These are phyloP conservation scores for Samsoniella hepiali DNA, from an alignment of 2,329 filamentous ascomycete genomes.

Conservation along the genomic window DNA sequence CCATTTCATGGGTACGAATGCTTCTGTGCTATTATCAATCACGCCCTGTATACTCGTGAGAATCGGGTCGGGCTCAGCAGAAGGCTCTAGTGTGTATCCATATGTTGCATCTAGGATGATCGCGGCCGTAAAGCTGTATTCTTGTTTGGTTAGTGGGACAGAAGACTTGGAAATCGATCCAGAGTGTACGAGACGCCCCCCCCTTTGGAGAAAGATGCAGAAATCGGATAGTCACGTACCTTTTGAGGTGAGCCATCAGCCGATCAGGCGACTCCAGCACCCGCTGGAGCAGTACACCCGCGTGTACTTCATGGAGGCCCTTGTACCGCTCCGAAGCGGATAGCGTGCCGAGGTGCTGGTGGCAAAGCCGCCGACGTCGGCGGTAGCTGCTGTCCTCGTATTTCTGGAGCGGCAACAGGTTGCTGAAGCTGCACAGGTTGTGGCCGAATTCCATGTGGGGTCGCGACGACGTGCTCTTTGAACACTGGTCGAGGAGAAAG, in stretches of 20 bases:
- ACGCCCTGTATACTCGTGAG: constrained; percentile 21
- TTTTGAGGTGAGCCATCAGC: constrained; percentile 20
- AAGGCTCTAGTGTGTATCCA: constrained; percentile 23
- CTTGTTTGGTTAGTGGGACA: not conserved
- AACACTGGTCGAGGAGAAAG: constrained; percentile 36
- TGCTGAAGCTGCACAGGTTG: constrained; percentile 28
- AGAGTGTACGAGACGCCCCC: too few relatives aligned
- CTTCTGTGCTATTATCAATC: not conserved
- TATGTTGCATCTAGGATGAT: constrained; percentile 20
- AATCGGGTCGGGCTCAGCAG: constrained; percentile 20
- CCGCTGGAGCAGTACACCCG: constrained; percentile 16
- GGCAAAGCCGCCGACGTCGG: constrained; percentile 27
- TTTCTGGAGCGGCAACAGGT: constrained; percentile 26
- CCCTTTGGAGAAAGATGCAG: too few relatives aligned
- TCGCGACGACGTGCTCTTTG: constrained; percentile 28
- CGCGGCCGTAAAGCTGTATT: constrained; percentile 20
- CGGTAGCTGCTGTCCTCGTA: constrained; percentile 22
- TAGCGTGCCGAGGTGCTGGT: constrained; percentile 30
- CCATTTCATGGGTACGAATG: not conserved
- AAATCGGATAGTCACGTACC: constrained; percentile 12
- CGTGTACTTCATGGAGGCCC: constrained; percentile 17
- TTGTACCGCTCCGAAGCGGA: constrained; percentile 22
- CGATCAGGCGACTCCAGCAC: constrained; percentile 18
- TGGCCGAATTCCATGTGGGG: constrained; percentile 28
- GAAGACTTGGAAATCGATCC: not conserved